Evolutionary conservation across 2,329 filamentous ascomycete species (phyloP), one percentile per base, ranked within the genome.

Genomic region (Cercospora beticola): DNA sequence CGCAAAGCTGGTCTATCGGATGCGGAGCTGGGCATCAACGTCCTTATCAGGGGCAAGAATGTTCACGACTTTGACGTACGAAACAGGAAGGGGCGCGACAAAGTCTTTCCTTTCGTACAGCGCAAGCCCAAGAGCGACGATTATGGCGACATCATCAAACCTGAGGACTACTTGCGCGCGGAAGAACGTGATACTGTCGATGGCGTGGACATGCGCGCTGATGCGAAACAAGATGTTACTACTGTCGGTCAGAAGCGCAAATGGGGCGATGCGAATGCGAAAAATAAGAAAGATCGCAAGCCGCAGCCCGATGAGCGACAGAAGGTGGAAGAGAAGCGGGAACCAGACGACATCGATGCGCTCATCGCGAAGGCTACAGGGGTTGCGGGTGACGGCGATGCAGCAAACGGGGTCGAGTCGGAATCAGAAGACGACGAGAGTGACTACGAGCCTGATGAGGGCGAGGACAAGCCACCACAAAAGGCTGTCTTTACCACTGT

Each of bases 31-130:
- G 95, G 95, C 18, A 89, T 98, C 72, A 97, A 96, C 73, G 88
- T 99, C 59, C 84, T 99, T 9, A 86, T 98, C 49, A 92, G 95
- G 74, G 74, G 74, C 16, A 96, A 94, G 78, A 92, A 90, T 14
- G 89, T 96, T n/a, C 92, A 95, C 78, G 95, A 99, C 79, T 99
- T 92, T 74, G 93, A 97, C 76, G 91, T 97, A 1, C 87, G 93
- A 49, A 92, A 91, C 40, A 97, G 97, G 79, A 96, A 92, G 77
- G 95, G 95, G 3, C 87, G 94, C 65, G 95, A 99, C 77, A 90
- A 93, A 70, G 91, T 97, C 82, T 98, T 97, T 77, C 95, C 95
- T 0, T 90, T 96, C 64, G 88, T 94, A 0, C 88, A 94, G 26
- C 89, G 93, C 62, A 86, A 92, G 75, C 91, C 89, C 78, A 89